Evolutionary conservation across 2,329 filamentous ascomycete species (phyloP).

Genomic region (Aspergillus floridensis): DNA sequence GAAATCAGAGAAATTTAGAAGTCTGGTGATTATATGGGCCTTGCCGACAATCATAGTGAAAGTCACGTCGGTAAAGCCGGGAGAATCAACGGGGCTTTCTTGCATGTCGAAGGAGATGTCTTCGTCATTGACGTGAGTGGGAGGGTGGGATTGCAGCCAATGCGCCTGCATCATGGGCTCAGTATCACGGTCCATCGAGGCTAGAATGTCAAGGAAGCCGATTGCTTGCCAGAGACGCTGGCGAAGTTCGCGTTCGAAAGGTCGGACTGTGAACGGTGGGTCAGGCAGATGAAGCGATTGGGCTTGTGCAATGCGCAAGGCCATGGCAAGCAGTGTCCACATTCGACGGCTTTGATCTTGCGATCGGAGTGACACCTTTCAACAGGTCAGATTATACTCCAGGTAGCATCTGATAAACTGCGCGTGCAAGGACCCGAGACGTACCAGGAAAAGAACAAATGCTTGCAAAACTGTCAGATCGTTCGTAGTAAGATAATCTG

Average conservation of each 20-base stretch:
- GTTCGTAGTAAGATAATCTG: conserved; percentile 31
- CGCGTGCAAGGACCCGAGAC: background rate
- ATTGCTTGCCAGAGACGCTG: conserved; percentile 32
- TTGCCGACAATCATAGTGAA: conserved; percentile 24
- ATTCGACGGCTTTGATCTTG: conserved; percentile 34
- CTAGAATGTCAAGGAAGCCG: conserved; percentile 30
- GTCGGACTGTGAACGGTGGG: conserved; percentile 28
- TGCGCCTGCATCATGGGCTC: conserved; percentile 35
- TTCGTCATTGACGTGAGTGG: conserved; percentile 30
- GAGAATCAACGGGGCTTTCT: conserved; percentile 5
- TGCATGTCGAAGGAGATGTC: conserved; percentile 28
- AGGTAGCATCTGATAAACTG: background rate
- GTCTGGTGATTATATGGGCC: conserved; percentile 22
- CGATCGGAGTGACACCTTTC: conserved; percentile 18
- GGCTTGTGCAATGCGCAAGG: conserved; percentile 32
- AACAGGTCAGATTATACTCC: background rate
- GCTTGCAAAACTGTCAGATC: conserved; percentile 35
- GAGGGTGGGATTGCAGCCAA: conserved; percentile 28
- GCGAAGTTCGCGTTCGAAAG: conserved; percentile 33
- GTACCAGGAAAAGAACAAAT: conserved; percentile 32
- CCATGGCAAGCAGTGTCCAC: conserved; percentile 36
- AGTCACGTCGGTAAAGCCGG: conserved; percentile 31
- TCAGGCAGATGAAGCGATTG: conserved; percentile 29
- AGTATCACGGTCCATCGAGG: conserved; percentile 30
- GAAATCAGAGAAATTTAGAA: conserved; percentile 26